Evolutionary conservation across 2,329 filamentous ascomycete genomes (phyloP).

Genomic region (Trichoderma lentiforme): DNA sequence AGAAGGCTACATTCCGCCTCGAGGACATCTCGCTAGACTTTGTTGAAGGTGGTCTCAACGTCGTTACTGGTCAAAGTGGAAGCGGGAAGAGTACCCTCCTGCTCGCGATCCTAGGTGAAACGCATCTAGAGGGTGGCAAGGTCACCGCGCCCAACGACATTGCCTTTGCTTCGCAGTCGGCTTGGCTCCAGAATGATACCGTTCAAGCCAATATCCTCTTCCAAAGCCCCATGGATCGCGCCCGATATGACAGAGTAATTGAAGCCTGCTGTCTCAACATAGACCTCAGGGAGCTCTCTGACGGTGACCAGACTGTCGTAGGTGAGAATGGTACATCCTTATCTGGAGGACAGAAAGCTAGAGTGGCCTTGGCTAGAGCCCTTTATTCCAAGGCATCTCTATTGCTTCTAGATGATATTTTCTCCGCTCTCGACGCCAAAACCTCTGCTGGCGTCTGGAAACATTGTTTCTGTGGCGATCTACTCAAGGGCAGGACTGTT

Average conservation of each 20-base stretch:
- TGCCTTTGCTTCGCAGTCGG: slow-evolving; percentile 55
- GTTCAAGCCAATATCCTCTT: slow-evolving; percentile 56
- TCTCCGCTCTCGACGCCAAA: slow-evolving; percentile 58
- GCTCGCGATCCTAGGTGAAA: slow-evolving; percentile 53
- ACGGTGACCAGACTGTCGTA: slow-evolving; percentile 50
- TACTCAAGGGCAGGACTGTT: slow-evolving; percentile 52
- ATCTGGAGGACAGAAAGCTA: slow-evolving; percentile 55
- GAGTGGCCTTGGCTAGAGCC: slow-evolving; percentile 54
- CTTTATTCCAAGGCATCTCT: slow-evolving; percentile 55
- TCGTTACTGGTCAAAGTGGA: slow-evolving; percentile 52
- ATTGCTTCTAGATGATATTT: slow-evolving; percentile 57
- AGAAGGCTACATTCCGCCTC: slow-evolving; percentile 48
- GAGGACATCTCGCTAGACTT: slow-evolving; percentile 50
- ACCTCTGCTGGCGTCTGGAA: slow-evolving; percentile 56
- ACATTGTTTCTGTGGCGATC: slow-evolving; percentile 53
- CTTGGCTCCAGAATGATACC: slow-evolving; percentile 57
- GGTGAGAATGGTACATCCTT: slow-evolving; percentile 55
- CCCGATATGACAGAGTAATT: slow-evolving; percentile 53
- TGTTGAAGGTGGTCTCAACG: slow-evolving; percentile 52
- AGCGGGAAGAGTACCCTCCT: slow-evolving; percentile 57
- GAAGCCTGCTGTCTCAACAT: slow-evolving; percentile 52
- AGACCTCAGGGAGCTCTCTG: slow-evolving; percentile 50
- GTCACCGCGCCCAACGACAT: slow-evolving; percentile 50
- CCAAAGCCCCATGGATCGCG: slow-evolving; percentile 47
- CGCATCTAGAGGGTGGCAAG: slow-evolving; percentile 45